Evolutionary conservation across 2,329 filamentous ascomycete genomes (phyloP).

Genomic region (Fusarium sp.): DNA sequence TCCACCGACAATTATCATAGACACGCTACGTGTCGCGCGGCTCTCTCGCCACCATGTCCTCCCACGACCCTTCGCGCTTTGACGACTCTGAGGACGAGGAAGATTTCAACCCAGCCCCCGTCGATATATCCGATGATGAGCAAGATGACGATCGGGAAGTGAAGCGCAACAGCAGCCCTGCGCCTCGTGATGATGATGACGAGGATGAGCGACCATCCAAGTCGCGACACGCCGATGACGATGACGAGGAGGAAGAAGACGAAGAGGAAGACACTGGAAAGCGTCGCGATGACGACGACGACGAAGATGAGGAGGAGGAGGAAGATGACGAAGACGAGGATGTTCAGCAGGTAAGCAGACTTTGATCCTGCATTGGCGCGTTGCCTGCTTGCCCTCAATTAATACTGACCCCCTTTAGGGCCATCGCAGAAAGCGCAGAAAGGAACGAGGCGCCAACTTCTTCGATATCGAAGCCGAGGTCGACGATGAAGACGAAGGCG

Average conservation of each 20-base stretch:
- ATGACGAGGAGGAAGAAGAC: constrained; percentile 54
- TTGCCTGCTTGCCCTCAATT: background rate
- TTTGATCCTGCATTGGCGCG: background rate
- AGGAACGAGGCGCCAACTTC: constrained; percentile 83
- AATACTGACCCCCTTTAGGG: constrained; percentile 54
- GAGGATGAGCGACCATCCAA: constrained; percentile 50
- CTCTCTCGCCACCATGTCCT: constrained; percentile 54
- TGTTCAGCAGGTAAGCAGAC: constrained; percentile 68
- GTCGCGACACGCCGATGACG: constrained; percentile 53
- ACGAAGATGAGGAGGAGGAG: constrained; percentile 69
- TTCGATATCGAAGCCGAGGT: constrained; percentile 99
- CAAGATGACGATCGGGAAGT: constrained; percentile 52
- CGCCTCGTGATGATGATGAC: constrained; percentile 48
- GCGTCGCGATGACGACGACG: constrained; percentile 53
- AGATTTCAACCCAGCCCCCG: constrained; percentile 87
- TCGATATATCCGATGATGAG: constrained; percentile 74
- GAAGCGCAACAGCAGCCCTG: constrained; percentile 57
- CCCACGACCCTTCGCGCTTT: constrained; percentile 60
- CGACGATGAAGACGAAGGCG: constrained; percentile 90
- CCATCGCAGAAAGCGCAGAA: constrained; percentile 84
- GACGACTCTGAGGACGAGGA: constrained; percentile 81
- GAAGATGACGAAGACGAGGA: constrained; percentile 73
- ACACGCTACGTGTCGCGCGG: constrained; percentile 39
- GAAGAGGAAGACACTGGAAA: constrained; percentile 50
- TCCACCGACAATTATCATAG: background rate